Conservation (phyloP, 2,329 filamentous ascomycete species). For the Fusarium verticillioides region DNA sequence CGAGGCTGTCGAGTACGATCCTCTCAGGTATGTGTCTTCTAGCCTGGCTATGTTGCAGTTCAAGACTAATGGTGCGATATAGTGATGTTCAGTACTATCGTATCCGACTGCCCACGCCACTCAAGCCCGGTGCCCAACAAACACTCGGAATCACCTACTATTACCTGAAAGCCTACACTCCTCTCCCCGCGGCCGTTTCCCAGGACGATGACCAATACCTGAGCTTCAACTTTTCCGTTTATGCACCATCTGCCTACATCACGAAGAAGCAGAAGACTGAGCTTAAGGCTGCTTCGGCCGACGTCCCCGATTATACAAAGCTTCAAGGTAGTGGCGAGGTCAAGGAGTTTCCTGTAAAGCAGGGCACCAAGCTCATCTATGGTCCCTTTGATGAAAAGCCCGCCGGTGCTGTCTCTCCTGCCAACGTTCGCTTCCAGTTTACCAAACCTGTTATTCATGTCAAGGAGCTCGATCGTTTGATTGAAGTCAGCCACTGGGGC, state of each 20-base stretch:
- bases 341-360: slow-evolving; percentile 78
- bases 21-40: slow-evolving; percentile 61
- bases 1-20: slow-evolving; percentile 73
- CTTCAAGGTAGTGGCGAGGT: slow-evolving; percentile 70
- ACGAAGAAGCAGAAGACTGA: slow-evolving; percentile 97
- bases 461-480: slow-evolving; percentile 82
- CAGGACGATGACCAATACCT: slow-evolving; percentile 91
- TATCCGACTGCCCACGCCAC: slow-evolving; percentile 79
- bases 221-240: slow-evolving; percentile 85
- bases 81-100: slow-evolving; percentile 86
- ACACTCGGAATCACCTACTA: slow-evolving; percentile 90
- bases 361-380: slow-evolving; percentile 88
- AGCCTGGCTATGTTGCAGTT: not conserved
- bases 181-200: slow-evolving; percentile 83
- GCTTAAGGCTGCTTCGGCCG: slow-evolving; percentile 82
- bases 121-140: slow-evolving; percentile 80
- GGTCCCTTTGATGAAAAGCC: slow-evolving; percentile 86
- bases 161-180: slow-evolving; percentile 79
- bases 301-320: slow-evolving; percentile 87
- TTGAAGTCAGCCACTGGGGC: slow-evolving; percentile 98
- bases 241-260: slow-evolving; percentile 82
- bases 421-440: slow-evolving; percentile 91
- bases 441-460: slow-evolving; percentile 90
- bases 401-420: slow-evolving; percentile 78
- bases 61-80: slow-evolving; percentile 24